Percentiles rank a stretch among this genome's conserved stretches.
Evolutionary conservation across 1,284 basidiomycete species (phyloP).

Genomic region (Macrocystidia cucumis): DNA sequence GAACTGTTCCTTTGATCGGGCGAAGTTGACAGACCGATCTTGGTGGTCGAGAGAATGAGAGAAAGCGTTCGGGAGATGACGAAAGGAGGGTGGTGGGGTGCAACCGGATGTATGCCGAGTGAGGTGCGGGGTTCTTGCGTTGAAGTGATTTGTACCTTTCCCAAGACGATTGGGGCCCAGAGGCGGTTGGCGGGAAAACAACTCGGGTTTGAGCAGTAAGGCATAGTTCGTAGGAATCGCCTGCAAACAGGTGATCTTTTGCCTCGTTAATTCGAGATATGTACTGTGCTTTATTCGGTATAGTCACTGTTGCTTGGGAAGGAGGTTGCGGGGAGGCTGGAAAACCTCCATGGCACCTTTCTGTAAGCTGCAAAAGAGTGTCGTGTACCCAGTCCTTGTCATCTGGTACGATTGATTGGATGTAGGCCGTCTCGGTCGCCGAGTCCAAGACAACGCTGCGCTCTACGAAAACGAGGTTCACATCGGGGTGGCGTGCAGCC

Average conservation of each 20-base stretch:
- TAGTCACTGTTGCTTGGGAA: slow-evolving; percentile 25
- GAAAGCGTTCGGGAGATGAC: slow-evolving; percentile 91
- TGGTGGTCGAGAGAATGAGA: slow-evolving; percentile 74
- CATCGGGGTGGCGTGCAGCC: slow-evolving; percentile 46
- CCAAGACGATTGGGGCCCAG: slow-evolving; percentile 52
- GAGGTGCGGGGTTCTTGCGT: slow-evolving; percentile 82
- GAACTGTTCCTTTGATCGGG: slow-evolving; percentile 92
- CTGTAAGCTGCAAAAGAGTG: slow-evolving; percentile 20
- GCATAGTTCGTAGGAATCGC: slow-evolving; percentile 96
- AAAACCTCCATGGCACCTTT: slow-evolving; percentile 11
- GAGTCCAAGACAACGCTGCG: slow-evolving; percentile 67
- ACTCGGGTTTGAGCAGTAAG: slow-evolving; percentile 75
- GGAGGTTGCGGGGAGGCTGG: slow-evolving; percentile 9
- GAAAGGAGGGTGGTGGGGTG: slow-evolving; percentile 60
- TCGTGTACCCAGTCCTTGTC: slow-evolving; percentile 53
- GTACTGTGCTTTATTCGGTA: slow-evolving; percentile 59
- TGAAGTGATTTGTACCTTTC: slow-evolving; percentile 69
- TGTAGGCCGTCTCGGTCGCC: slow-evolving; percentile 34
- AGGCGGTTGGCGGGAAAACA: slow-evolving; percentile 26
- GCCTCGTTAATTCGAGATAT: slow-evolving; percentile 67
- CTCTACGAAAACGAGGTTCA: slow-evolving; percentile 68
- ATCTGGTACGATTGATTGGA: slow-evolving; percentile 57
- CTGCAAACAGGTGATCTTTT: slow-evolving; percentile 72
- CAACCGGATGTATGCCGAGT: slow-evolving; percentile 79
- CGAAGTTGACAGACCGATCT: slow-evolving; percentile 72